These are phyloP conservation scores for Xylaria flabelliformis DNA, from an alignment of 495 filamentous ascomycete species.

Conservation along the genomic window DNA sequence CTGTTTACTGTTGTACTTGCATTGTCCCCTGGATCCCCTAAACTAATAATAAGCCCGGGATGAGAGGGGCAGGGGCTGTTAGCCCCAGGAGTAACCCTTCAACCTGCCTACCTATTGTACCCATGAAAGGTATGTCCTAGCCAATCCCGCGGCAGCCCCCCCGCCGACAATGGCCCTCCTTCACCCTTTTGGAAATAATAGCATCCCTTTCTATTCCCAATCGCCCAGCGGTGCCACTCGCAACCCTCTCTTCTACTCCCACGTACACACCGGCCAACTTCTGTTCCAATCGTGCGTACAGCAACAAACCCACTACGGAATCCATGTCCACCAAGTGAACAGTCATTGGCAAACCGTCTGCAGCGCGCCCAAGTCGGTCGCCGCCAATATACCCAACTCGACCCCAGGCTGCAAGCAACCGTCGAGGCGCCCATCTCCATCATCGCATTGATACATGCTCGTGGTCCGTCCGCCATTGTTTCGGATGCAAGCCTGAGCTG, in stretches of 20 bases:
- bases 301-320: constrained; percentile 6
- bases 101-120: not conserved
- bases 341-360: constrained; percentile 13
- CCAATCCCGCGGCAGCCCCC: constrained; percentile 28
- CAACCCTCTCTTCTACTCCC: constrained; percentile 18
- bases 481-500: constrained; percentile 23
- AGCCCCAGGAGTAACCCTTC: constrained; percentile 19
- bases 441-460: constrained; percentile 13
- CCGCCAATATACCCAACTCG: not conserved
- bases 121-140: not conserved
- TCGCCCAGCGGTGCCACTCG: constrained; percentile 19
- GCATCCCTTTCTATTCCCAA: constrained; percentile 29
- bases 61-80: constrained; percentile 7
- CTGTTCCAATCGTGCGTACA: constrained; percentile 21
- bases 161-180: constrained; percentile 29
- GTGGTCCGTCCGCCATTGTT: constrained; percentile 6
- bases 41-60: constrained; percentile 14
- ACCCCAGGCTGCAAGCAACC: constrained; percentile 13
- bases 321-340: constrained; percentile 21
- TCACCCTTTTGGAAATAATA: constrained; percentile 29
- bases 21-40: constrained; percentile 5
- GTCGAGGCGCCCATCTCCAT: constrained; percentile 1
- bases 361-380: constrained; percentile 8
- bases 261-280: constrained; percentile 7
- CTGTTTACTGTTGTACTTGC: not conserved